A percentile compares a stretch with the other conserved stretches of the same genome.
These are phyloP conservation scores for Solanum peruvianum DNA, from an alignment of 257 asterid species.

Conservation along the genomic window DNA sequence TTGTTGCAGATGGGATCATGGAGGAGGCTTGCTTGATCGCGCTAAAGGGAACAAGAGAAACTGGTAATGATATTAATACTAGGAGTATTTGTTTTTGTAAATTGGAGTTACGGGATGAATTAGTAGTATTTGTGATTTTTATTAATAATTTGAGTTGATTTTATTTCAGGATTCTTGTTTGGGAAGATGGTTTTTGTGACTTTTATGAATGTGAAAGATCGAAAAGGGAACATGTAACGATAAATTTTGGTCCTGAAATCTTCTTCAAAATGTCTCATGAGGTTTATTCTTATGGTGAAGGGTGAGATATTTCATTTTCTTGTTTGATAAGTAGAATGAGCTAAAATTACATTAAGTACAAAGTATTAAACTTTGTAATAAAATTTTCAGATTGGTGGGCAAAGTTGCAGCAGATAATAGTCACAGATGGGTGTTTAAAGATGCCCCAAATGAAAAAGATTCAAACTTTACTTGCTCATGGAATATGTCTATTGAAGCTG, in stretches of 20 bases:
- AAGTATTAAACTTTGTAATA: background rate
- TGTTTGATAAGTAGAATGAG: background rate
- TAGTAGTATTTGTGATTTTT: background rate
- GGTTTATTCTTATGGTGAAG: slow-evolving; percentile 81
- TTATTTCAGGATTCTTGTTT: slow-evolving; percentile 69
- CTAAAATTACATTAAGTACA: background rate
- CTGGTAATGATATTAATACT: slow-evolving; percentile 28
- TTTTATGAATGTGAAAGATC: slow-evolving; percentile 52
- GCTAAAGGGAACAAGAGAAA: slow-evolving; percentile 69
- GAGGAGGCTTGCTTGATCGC: slow-evolving; percentile 50
- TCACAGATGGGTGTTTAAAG: slow-evolving; percentile 76
- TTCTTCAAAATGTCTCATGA: slow-evolving; percentile 85
- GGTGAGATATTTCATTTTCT: slow-evolving; percentile 21
- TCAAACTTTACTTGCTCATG: slow-evolving; percentile 48
- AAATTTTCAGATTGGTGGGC: slow-evolving; percentile 54
- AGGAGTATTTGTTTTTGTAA: background rate
- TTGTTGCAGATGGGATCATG: slow-evolving; percentile 66
- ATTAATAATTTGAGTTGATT: background rate
- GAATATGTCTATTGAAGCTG: slow-evolving; percentile 60
- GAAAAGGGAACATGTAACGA: slow-evolving; percentile 28
- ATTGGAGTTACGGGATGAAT: background rate
- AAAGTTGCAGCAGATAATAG: slow-evolving; percentile 79
- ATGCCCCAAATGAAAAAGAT: slow-evolving; percentile 41
- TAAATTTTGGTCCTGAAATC: slow-evolving; percentile 66
- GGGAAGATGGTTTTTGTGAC: slow-evolving; percentile 90